A percentile compares a stretch with the other conserved stretches of the same genome.
phyloP scores from a whole-genome alignment of 2,329 filamentous ascomycete species.

The Phyllosticta capitalensis region DNA sequence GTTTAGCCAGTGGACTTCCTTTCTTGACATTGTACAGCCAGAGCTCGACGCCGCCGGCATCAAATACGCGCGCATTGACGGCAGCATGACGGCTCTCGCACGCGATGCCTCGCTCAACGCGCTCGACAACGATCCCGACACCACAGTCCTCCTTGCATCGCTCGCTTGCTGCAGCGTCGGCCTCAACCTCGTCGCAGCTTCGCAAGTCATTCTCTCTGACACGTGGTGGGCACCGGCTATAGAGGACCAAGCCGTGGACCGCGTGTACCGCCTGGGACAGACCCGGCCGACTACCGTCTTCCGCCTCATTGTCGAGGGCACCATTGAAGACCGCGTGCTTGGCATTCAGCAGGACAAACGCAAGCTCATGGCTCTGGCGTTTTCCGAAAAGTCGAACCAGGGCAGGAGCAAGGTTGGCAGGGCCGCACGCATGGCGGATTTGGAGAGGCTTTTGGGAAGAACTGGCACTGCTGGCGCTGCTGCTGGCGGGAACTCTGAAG shows the following conservation, averaged over 20 bases:
- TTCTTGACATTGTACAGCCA: slow-evolving; percentile 60
- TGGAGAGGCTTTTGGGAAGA: slow-evolving; percentile 30
- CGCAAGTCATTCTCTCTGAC: slow-evolving; percentile 75
- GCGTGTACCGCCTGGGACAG: slow-evolving; percentile 57
- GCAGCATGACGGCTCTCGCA: slow-evolving; percentile 59
- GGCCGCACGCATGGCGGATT: slow-evolving; percentile 31
- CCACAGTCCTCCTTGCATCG: slow-evolving; percentile 70
- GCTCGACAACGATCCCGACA: slow-evolving; percentile 57
- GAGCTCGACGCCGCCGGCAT: slow-evolving; percentile 54
- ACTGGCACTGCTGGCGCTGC: background rate
- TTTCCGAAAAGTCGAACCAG: slow-evolving; percentile 62
- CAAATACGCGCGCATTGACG: slow-evolving; percentile 65
- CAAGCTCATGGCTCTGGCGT: slow-evolving; percentile 66
- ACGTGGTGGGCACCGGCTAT: slow-evolving; percentile 89
- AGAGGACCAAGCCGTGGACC: slow-evolving; percentile 83
- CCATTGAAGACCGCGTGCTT: slow-evolving; percentile 72
- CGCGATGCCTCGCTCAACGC: slow-evolving; percentile 64
- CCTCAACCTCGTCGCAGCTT: slow-evolving; percentile 75
- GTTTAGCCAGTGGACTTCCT: slow-evolving; percentile 70
- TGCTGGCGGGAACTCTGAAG: no score
- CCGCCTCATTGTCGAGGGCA: slow-evolving; percentile 69
- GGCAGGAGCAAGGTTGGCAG: slow-evolving; percentile 15
- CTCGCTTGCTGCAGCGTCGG: slow-evolving; percentile 77
- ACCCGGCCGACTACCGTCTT: slow-evolving; percentile 70
- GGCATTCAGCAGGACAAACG: slow-evolving; percentile 72